Evolutionary conservation across 164 flowering plant species (phyloP).

Genomic region (Kalanchoe fedtschenkoi): DNA sequence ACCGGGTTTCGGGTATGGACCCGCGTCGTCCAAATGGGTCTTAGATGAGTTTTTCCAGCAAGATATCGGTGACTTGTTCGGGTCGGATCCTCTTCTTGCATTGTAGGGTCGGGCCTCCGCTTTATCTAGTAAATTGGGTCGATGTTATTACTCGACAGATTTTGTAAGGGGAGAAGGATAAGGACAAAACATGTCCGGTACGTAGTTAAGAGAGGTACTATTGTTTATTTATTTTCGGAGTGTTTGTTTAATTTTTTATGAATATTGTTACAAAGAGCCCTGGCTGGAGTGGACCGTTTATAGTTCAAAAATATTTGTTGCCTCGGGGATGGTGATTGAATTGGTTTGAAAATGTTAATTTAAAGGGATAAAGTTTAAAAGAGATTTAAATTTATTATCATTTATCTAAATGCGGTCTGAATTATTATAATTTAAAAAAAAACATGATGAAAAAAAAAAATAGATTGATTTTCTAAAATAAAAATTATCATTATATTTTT

Average conservation of each 20-base stretch:
- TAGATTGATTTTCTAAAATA: too few relatives aligned
- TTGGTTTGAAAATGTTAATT: not conserved
- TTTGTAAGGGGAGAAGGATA: not conserved
- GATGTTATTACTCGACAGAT: slow-evolving; percentile 1
- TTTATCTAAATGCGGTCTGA: too few relatives aligned
- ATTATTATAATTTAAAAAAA: too few relatives aligned
- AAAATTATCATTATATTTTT: too few relatives aligned
- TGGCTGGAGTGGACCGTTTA: not conserved
- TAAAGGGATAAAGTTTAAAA: too few relatives aligned
- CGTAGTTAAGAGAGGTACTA: not conserved
- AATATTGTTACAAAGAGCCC: not conserved
- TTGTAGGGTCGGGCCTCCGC: slow-evolving; percentile 6
- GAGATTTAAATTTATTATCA: too few relatives aligned
- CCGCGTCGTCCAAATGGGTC: slow-evolving; percentile 13
- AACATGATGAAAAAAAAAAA: too few relatives aligned
- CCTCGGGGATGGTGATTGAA: not conserved
- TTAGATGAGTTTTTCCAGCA: slow-evolving; percentile 31
- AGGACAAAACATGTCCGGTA: slow-evolving; percentile 1
- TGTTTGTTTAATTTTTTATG: not conserved
- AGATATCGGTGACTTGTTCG: slow-evolving; percentile 70
- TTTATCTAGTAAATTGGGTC: not conserved
- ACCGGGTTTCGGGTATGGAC: slow-evolving; percentile 22
- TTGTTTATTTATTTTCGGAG: not conserved
- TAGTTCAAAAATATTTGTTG: not conserved
- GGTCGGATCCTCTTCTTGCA: slow-evolving; percentile 39